Percentiles rank a stretch among this genome's conserved stretches.
phyloP scores from a whole-genome alignment of 768 basidiomycete species.

The Lactarius sp. region DNA sequence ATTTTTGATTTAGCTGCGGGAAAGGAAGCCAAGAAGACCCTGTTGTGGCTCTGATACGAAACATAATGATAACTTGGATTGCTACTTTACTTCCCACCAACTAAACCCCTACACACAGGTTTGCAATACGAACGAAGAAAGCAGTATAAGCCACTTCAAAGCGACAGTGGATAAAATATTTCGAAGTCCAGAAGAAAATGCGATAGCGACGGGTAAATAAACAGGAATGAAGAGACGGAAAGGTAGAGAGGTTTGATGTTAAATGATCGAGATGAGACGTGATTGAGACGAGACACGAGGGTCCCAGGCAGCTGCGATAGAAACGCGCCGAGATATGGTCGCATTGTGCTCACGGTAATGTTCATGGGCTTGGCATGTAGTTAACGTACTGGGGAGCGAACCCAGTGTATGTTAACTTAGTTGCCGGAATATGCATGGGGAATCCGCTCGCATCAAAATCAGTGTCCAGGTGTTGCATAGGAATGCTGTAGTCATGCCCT shows the following conservation, averaged over 20 bases:
- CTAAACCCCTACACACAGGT: slow-evolving; percentile 16
- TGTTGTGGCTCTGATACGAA: slow-evolving; percentile 10
- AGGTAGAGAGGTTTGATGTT: slow-evolving; percentile 9
- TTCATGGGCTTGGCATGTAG: slow-evolving; percentile 16
- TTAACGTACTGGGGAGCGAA: slow-evolving; percentile 11
- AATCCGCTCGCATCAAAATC: slow-evolving; percentile 12
- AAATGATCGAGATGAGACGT: slow-evolving; percentile 14
- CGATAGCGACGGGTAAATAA: slow-evolving; percentile 10
- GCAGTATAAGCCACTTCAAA: slow-evolving; percentile 17
- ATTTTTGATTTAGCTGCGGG: slow-evolving; percentile 15
- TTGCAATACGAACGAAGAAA: slow-evolving; percentile 20
- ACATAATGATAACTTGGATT: slow-evolving; percentile 25
- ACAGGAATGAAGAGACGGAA: slow-evolving; percentile 6
- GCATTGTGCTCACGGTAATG: neutral
- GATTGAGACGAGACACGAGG: slow-evolving; percentile 11
- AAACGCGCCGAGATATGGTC: neutral
- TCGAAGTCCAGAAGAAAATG: neutral
- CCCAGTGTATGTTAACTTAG: slow-evolving; percentile 6
- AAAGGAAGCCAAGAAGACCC: neutral
- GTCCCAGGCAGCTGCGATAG: slow-evolving; percentile 9
- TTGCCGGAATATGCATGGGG: slow-evolving; percentile 18
- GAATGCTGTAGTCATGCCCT: slow-evolving; percentile 19
- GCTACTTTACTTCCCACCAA: slow-evolving; percentile 18
- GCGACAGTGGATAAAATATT: neutral
- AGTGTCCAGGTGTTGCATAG: slow-evolving; percentile 15